Base-by-base conservation (phyloP, 2,329 filamentous ascomycete genomes). In the Penicillium paneum region DNA sequence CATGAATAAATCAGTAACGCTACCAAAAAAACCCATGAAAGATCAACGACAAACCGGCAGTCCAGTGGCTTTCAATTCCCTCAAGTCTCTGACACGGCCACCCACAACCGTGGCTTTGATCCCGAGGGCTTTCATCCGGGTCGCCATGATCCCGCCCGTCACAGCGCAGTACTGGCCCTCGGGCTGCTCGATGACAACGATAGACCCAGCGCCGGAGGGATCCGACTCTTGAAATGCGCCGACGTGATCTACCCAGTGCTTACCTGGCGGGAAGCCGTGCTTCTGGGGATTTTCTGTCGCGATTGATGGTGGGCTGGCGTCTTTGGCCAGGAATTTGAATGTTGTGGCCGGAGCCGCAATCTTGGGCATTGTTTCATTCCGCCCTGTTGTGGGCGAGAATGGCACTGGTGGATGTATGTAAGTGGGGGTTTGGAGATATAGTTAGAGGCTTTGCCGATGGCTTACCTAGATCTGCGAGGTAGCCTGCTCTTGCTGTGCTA, bases 111-210 rank as follows among this genome's bases (percentile, higher is more conserved):
- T 79, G 3, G 80, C 87, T 60, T 78, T 76, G 17, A 82, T 82
- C 13, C 82, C 81, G 11, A 86, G 77, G 13, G 80, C 69, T 64
- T 84, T 83, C 81, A 91, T 88, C 19, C 88, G 78, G 29, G 82
- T 76, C 5, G 86, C 88, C 81, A 91, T 88, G 60, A 91, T 89
- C 17, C 88, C 88, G n/a, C 89, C 89, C 6, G 89, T 80, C 8
- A 89, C 80, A 6, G 88, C 88, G 71, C 88, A 90, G 48, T 79
- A 79, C 67, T 90, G 87, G 0, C 77, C 79, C 0, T 76, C 65
- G 0, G 87, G 86, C 64, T 91, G 87, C 57, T 83, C 81, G 55
- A 91, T 79, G 4, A 91, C 74, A 4, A 86, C 82, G 49, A 91
- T 79, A 1, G 84, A 87, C 8, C 78, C 81, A 0, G 79, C 74